Conservation (phyloP, 768 basidiomycete genomes). For the Tricholoma sp. region DNA sequence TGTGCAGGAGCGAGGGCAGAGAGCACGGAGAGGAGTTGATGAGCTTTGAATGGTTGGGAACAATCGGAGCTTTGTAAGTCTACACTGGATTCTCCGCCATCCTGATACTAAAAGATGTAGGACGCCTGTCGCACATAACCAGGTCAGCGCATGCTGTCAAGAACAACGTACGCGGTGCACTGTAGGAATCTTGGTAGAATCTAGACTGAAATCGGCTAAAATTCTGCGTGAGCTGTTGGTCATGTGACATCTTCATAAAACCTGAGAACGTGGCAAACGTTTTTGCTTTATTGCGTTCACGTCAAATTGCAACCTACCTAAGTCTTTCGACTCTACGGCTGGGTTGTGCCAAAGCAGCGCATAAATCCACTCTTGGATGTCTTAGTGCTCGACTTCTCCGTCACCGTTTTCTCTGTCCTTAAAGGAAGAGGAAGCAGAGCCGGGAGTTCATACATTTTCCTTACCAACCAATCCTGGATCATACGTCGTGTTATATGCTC, state of each 20-base stretch:
- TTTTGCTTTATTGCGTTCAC: slow-evolving; percentile 12
- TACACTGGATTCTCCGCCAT: background rate
- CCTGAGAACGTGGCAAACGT: background rate
- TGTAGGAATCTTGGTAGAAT: too few species aligned
- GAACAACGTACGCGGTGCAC: too few species aligned
- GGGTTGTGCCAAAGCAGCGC: slow-evolving; percentile 19
- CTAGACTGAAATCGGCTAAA: background rate
- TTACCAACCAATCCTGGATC: background rate
- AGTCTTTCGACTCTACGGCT: slow-evolving; percentile 1
- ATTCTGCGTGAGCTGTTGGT: too few species aligned
- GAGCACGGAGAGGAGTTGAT: slow-evolving; percentile 21
- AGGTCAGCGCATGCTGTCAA: too few species aligned
- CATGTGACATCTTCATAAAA: background rate
- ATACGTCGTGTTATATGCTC: background rate
- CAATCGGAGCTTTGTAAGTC: background rate
- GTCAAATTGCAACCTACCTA: slow-evolving; percentile 18
- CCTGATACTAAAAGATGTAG: background rate
- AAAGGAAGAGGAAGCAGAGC: slow-evolving; percentile 10
- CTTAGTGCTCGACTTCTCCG: slow-evolving; percentile 16
- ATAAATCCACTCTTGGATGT: slow-evolving; percentile 14
- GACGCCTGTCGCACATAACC: too few species aligned
- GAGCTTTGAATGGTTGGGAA: slow-evolving; percentile 15
- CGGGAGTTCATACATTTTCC: slow-evolving; percentile 14
- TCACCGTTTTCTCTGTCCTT: slow-evolving; percentile 8
- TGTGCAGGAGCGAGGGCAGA: slow-evolving; percentile 19